A percentile compares a stretch with the other conserved stretches of the same genome.
Evolutionary conservation across 2,329 filamentous ascomycete species (phyloP).

Genomic region (Trichophyton verrucosum): DNA sequence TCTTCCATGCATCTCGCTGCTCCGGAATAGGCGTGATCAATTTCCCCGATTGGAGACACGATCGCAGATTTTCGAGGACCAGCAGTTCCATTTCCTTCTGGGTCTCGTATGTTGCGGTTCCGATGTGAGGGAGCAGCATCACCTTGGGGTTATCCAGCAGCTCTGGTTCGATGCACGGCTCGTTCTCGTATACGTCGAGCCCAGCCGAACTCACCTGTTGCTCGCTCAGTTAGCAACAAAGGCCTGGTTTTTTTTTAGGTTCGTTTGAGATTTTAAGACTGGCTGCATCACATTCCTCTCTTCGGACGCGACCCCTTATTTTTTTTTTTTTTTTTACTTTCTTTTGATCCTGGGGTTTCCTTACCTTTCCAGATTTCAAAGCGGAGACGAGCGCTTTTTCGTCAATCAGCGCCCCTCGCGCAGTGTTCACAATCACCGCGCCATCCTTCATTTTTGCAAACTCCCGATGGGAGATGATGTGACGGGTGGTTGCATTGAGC

Average conservation of each 20-base stretch:
- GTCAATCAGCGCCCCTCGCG: conserved; percentile 26
- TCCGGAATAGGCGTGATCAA: conserved; percentile 50
- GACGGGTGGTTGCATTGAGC: conserved; percentile 33
- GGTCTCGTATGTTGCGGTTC: conserved; percentile 48
- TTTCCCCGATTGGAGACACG: conserved; percentile 43
- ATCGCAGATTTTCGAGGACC: conserved; percentile 46
- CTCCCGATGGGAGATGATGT: conserved; percentile 36
- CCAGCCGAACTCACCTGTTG: conserved; percentile 31
- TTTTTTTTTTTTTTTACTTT: not conserved
- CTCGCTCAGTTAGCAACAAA: not conserved
- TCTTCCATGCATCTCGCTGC: conserved; percentile 36
- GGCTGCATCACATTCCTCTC: not conserved
- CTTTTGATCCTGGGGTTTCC: not conserved
- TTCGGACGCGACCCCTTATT: not conserved
- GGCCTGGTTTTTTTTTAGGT: not conserved
- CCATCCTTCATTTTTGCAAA: conserved; percentile 28
- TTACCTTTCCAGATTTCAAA: conserved; percentile 34
- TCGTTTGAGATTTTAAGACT: conserved; percentile 2
- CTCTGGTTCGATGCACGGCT: conserved; percentile 37
- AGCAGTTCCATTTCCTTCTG: conserved; percentile 51
- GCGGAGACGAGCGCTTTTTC: conserved; percentile 36
- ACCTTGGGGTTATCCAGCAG: conserved; percentile 32
- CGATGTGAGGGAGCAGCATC: conserved; percentile 50
- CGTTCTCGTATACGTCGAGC: conserved; percentile 37
- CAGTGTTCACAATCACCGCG: conserved; percentile 27